Conservation (phyloP, 495 filamentous ascomycete genomes). For the Hyaloscypha finlandica region DNA sequence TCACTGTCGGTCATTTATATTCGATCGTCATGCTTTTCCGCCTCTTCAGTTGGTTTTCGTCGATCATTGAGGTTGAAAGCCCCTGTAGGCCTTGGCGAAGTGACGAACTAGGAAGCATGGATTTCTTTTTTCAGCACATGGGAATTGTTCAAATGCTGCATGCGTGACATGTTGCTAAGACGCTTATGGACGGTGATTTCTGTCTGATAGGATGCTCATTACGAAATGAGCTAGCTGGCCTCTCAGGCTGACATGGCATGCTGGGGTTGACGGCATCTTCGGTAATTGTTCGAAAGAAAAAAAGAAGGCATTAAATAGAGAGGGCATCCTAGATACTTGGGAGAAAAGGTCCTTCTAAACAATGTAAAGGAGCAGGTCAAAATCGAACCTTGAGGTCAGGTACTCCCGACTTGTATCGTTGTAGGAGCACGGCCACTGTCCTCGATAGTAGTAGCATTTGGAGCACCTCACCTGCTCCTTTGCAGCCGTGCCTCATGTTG, state of each 20-base stretch:
- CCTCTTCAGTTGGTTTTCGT: not conserved
- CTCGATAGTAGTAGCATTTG: not conserved
- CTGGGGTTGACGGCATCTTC: constrained; percentile 25
- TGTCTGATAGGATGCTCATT: constrained; percentile 6
- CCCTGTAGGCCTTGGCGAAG: not conserved
- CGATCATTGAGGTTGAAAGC: constrained; percentile 2
- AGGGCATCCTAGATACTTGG: not conserved
- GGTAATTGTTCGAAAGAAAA: not conserved
- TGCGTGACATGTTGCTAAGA: constrained; percentile 1
- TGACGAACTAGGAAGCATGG: not conserved
- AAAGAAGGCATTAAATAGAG: not conserved
- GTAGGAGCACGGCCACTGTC: not conserved
- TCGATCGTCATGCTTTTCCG: not conserved
- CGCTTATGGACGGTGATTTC: not conserved
- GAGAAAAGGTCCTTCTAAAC: not conserved
- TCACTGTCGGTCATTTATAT: not conserved
- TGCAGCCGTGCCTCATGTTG: constrained; percentile 5
- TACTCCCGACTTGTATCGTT: not conserved
- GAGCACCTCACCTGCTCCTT: not conserved
- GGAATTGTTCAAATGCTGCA: constrained; percentile 13
- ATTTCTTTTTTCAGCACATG: constrained; percentile 8
- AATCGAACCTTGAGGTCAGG: not conserved
- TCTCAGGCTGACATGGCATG: not conserved
- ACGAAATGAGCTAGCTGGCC: not conserved
- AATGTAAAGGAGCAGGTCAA: not conserved